phyloP scores from a whole-genome alignment of 768 basidiomycete genomes.

The Phanerodontia chrysosporium region DNA sequence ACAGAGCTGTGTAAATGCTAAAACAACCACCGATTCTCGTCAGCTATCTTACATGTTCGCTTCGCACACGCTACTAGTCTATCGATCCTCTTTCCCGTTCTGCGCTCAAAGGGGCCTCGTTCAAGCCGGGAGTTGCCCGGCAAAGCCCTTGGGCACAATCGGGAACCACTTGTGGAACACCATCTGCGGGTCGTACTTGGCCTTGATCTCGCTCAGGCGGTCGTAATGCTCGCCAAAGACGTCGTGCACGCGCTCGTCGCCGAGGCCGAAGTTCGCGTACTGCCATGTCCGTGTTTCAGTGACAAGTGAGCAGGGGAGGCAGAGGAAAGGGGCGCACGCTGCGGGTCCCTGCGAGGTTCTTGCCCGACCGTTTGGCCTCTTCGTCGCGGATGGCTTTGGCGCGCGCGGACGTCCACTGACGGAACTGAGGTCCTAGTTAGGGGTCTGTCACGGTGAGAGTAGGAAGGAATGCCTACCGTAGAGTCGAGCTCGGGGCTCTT shows the following conservation, averaged over 20 bases:
- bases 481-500: slow-evolving; percentile 2
- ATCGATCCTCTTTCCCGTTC: too few species aligned
- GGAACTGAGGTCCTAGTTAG: not conserved
- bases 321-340: too few species aligned
- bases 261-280: slow-evolving; percentile 9
- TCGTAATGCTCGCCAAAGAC: slow-evolving; percentile 12
- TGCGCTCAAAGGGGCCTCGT: too few species aligned
- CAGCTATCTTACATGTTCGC: too few species aligned
- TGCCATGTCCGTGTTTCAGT: not conserved
- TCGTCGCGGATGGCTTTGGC: not conserved
- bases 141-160: slow-evolving; percentile 4
- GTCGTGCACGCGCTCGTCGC: slow-evolving; percentile 9
- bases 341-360: too few species aligned
- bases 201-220: slow-evolving; percentile 13
- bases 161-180: slow-evolving; percentile 12
- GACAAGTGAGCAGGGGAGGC: too few species aligned
- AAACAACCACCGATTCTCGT: too few species aligned
- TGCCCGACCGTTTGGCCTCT: not conserved
- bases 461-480: not conserved
- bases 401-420: not conserved
- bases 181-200: slow-evolving; percentile 9
- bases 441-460: not conserved
- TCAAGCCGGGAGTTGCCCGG: too few species aligned
- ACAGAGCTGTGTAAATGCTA: too few species aligned
- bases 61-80: too few species aligned